Evolutionary conservation across 768 basidiomycete species (phyloP).

Genomic region (Agrocybe praecox): DNA sequence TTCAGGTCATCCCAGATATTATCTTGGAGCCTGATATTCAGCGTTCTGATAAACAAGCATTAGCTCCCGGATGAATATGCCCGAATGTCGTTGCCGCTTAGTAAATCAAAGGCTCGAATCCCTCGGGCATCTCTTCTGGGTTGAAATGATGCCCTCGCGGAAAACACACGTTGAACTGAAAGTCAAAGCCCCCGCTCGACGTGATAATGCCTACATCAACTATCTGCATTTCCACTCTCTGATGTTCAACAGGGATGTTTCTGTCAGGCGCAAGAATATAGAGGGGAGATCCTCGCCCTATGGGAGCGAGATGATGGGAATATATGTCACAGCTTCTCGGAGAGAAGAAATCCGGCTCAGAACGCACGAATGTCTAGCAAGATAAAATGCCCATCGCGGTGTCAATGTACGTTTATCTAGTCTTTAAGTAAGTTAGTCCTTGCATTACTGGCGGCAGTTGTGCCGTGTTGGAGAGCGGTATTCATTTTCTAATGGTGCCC

Average conservation of each 20-base stretch:
- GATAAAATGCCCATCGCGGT: background rate
- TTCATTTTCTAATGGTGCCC: too few species aligned
- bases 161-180: constrained; percentile 19
- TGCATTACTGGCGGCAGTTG: too few species aligned
- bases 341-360: background rate
- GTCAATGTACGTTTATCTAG: too few species aligned
- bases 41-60: constrained; percentile 7
- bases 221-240: constrained; percentile 11
- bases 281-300: constrained; percentile 16
- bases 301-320: constrained; percentile 12
- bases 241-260: constrained; percentile 12
- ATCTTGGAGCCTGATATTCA: constrained; percentile 5
- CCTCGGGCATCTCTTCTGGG: constrained; percentile 9
- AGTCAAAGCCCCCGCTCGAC: constrained; percentile 15
- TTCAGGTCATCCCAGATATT: background rate
- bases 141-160: constrained; percentile 16
- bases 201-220: constrained; percentile 22
- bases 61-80: constrained; percentile 3
- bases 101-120: constrained; percentile 10
- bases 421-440: background rate
- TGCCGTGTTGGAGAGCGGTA: too few species aligned
- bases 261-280: constrained; percentile 17
- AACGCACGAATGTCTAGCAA: background rate
- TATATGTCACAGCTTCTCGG: constrained; percentile 15
- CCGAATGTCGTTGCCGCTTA: constrained; percentile 5